phyloP scores from a whole-genome alignment of 1,139 yeast species.

The Protomyces macrosporus region DNA sequence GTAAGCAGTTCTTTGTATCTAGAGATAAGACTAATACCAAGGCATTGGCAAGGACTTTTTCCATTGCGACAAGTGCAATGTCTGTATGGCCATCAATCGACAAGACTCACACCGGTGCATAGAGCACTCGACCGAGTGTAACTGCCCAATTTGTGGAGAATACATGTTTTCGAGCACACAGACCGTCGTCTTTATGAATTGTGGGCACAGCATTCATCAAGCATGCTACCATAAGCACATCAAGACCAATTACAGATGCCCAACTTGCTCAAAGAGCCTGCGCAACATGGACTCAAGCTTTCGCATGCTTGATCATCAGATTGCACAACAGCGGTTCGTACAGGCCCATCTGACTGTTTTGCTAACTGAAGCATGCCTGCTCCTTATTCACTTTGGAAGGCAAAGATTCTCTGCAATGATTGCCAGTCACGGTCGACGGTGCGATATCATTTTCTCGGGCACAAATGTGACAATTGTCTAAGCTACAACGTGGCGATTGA shows the following conservation, averaged over 20 bases:
- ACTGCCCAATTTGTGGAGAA: constrained; percentile 91
- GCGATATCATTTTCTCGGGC: constrained; percentile 75
- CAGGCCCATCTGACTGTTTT: constrained; percentile 46
- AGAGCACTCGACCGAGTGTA: constrained; percentile 79
- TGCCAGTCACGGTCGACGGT: constrained; percentile 79
- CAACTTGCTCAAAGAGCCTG: constrained; percentile 77
- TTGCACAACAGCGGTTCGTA: constrained; percentile 69
- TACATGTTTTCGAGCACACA: constrained; percentile 80
- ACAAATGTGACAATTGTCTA: constrained; percentile 50
- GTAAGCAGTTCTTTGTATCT: constrained; percentile 68
- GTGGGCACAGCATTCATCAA: constrained; percentile 94
- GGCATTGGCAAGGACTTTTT: constrained; percentile 25
- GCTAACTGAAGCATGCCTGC: not conserved
- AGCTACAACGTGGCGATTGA: constrained; percentile 11
- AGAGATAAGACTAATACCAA: constrained; percentile 75
- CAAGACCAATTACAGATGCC: constrained; percentile 69
- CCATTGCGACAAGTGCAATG: constrained; percentile 52
- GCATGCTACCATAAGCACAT: constrained; percentile 73
- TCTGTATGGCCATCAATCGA: constrained; percentile 75
- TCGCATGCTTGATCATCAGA: constrained; percentile 76
- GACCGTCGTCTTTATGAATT: constrained; percentile 84
- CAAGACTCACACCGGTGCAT: constrained; percentile 75
- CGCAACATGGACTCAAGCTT: constrained; percentile 85
- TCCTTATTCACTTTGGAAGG: constrained; percentile 60
- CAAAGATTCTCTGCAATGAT: constrained; percentile 78